These are phyloP conservation scores for Porphyrellus cyaneotinctus DNA, from an alignment of 768 basidiomycete species.

Conservation along the genomic window DNA sequence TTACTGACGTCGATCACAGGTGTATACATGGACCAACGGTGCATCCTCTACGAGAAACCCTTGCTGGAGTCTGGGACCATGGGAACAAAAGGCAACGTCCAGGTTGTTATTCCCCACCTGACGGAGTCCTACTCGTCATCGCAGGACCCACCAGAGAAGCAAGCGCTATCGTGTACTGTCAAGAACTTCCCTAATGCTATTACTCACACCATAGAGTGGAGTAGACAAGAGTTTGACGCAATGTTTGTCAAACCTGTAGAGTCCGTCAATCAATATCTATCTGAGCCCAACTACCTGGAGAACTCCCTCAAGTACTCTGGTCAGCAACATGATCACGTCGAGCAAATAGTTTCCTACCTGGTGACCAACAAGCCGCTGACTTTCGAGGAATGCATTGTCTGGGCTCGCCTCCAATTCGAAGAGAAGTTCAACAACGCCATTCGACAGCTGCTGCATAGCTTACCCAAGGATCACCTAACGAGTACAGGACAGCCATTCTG, in stretches of 20 bases:
- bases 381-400: constrained; percentile 95
- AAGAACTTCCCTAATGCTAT: constrained; percentile 99
- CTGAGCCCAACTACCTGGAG: constrained; percentile 94
- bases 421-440: constrained; percentile 91
- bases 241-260: constrained; percentile 93
- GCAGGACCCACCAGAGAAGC: constrained; percentile 98
- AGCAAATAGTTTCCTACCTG: constrained; percentile 83
- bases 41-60: constrained; percentile 94
- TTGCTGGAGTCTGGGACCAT: constrained; percentile 96
- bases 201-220: constrained; percentile 99
- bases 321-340: constrained; percentile 84
- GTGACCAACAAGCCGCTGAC: constrained; percentile 91
- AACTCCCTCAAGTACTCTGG: constrained; percentile 87
- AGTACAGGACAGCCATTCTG: constrained; percentile 96
- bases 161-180: constrained; percentile 93
- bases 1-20: constrained; percentile 42
- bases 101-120: constrained; percentile 89
- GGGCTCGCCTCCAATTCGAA: constrained; percentile 96
- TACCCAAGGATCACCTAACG: constrained; percentile 92
- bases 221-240: constrained; percentile 86
- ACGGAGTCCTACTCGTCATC: constrained; percentile 98
- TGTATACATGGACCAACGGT: constrained; percentile 97
- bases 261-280: constrained; percentile 92
- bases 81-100: constrained; percentile 96
- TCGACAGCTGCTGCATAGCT: constrained; percentile 85